These are phyloP conservation scores for Arabis alpina DNA, from an alignment of 345 rosid species.

Conservation along the genomic window DNA sequence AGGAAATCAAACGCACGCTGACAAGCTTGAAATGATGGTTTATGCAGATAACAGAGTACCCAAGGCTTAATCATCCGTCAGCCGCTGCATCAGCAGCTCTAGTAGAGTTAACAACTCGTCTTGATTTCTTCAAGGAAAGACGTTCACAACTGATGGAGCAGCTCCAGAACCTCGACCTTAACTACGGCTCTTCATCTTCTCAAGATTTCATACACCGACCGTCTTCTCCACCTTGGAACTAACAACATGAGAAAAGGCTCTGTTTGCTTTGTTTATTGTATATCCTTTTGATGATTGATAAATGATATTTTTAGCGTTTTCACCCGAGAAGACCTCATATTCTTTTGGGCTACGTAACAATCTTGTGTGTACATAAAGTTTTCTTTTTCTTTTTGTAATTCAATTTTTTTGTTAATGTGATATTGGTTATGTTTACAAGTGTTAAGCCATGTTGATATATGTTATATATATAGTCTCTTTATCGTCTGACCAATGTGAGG, in stretches of 20 bases:
- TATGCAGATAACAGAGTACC: slow-evolving; percentile 70
- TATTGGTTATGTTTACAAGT: slow-evolving; percentile 27
- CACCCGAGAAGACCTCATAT: slow-evolving; percentile 21
- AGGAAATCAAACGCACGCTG: slow-evolving; percentile 6
- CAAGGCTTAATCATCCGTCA: slow-evolving; percentile 67
- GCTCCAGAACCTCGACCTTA: slow-evolving; percentile 91
- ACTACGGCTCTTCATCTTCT: slow-evolving; percentile 71
- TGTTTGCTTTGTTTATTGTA: slow-evolving; percentile 19
- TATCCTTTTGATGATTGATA: slow-evolving; percentile 35
- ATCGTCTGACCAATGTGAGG: slow-evolving; percentile 8
- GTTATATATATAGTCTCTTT: neutral
- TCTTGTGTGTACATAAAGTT: slow-evolving; percentile 42
- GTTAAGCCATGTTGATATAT: too few relatives aligned
- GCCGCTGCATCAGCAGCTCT: slow-evolving; percentile 79
- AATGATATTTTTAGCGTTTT: slow-evolving; percentile 22
- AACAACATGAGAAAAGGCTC: slow-evolving; percentile 20
- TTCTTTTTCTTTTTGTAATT: slow-evolving; percentile 18
- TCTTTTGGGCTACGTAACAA: slow-evolving; percentile 33
- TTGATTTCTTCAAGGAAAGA: slow-evolving; percentile 97
- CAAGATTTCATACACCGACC: slow-evolving; percentile 87
- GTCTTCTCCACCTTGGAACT: slow-evolving; percentile 97
- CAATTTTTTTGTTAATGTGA: slow-evolving; percentile 3
- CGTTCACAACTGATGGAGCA: slow-evolving; percentile 98
- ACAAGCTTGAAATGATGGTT: slow-evolving; percentile 23
- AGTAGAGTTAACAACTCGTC: slow-evolving; percentile 92